Percentiles rank a stretch among this genome's conserved stretches.
These are phyloP conservation scores for Macrophomina tecta DNA, from an alignment of 2,329 filamentous ascomycete species.

Conservation along the genomic window DNA sequence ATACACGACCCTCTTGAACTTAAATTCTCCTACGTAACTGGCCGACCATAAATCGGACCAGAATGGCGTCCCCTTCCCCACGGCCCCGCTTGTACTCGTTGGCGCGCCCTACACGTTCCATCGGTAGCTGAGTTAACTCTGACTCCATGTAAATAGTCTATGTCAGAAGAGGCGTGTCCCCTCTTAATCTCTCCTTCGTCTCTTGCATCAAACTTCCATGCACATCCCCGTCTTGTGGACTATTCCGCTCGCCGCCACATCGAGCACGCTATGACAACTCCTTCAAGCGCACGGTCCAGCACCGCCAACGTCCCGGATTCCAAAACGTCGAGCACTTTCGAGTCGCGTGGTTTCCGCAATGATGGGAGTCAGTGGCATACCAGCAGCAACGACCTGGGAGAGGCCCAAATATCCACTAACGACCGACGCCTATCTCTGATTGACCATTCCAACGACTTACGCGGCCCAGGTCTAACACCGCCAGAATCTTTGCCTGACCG, in stretches of 20 bases:
- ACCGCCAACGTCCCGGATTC: neutral
- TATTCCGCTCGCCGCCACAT: neutral
- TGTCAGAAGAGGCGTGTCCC: too few species aligned
- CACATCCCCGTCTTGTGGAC: neutral
- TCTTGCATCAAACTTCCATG: too few species aligned
- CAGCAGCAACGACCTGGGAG: neutral
- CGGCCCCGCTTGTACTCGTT: neutral
- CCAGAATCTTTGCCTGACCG: neutral
- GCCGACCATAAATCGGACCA: neutral
- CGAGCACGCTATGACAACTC: neutral
- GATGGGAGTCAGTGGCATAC: neutral
- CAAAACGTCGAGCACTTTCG: neutral
- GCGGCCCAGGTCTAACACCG: neutral
- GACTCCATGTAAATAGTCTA: neutral
- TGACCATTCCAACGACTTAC: neutral
- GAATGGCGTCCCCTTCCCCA: neutral
- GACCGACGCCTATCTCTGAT: neutral
- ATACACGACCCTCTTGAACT: neutral
- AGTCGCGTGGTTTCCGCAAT: neutral
- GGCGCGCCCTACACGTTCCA: neutral
- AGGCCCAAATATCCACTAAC: neutral
- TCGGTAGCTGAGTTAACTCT: neutral
- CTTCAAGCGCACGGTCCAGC: constrained; percentile 5
- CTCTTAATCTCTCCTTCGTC: too few species aligned
- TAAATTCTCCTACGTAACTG: neutral